Evolutionary conservation across 306 rosid species (phyloP).

Genomic region (Cucurbita ficifolia): DNA sequence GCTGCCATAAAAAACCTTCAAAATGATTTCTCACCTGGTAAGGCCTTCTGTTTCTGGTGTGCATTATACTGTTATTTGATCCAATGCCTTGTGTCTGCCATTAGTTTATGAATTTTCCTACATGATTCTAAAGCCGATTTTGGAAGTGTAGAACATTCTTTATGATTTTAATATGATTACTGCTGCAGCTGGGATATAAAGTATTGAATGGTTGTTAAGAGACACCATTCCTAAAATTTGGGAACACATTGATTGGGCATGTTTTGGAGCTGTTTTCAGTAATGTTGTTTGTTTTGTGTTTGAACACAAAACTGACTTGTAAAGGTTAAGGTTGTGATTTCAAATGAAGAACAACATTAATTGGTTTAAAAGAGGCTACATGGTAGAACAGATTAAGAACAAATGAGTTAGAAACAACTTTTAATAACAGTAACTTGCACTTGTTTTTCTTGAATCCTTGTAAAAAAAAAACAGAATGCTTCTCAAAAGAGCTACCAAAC

Average conservation of each 20-base stretch:
- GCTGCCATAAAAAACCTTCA: conserved; percentile 61
- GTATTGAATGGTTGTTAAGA: neutral
- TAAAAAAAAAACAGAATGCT: neutral
- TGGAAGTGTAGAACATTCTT: neutral
- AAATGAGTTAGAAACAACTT: neutral
- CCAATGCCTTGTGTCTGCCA: neutral
- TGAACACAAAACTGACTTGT: neutral
- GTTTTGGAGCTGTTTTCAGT: neutral
- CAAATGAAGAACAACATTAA: neutral
- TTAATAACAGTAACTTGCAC: neutral
- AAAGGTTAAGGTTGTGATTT: neutral
- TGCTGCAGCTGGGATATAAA: neutral
- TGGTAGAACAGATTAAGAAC: neutral
- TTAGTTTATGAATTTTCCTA: neutral
- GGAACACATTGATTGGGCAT: neutral
- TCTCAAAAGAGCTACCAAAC: neutral
- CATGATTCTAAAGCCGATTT: neutral
- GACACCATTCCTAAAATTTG: too few species aligned
- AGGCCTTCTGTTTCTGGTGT: neutral
- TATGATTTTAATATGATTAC: neutral
- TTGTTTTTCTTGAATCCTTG: neutral
- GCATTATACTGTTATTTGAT: neutral
- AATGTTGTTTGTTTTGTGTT: neutral
- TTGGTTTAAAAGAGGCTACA: neutral
- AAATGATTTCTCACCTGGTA: conserved; percentile 58